Base-by-base conservation (phyloP, 192 early-diverging fungal species). In the Coemansia sp. region DNA sequence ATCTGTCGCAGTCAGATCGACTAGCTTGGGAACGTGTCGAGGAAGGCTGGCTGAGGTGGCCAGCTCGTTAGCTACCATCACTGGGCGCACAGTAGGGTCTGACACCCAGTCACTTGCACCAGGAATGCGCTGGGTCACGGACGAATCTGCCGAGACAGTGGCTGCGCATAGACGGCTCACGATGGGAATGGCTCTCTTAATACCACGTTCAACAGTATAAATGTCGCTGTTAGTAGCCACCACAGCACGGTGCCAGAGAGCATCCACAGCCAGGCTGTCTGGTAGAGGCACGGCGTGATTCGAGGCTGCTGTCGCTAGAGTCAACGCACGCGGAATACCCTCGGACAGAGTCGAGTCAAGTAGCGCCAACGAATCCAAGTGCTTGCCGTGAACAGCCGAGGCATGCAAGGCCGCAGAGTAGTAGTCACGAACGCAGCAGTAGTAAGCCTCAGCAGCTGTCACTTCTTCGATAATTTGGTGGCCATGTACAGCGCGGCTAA, bases 331-430 rank as follows among this genome's bases (percentile, higher is more conserved):
- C 35, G 79, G 70, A 17, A 70, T 53, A 2, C 42, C 31, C 31
- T 73, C 70, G 6, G 62, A n/a, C 39, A 69, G 67, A 16, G 63
- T 67, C 21, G 53, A 31, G 67, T 75, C 67, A 29, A 76, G 67
- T 29, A 81, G 79, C 9, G 79, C 79, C 36, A 81, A 74, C 11
- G 79, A 29, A 54, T 75, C 79, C 34, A 60, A 27, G 35, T 64
- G 61, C 42, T 42, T 54, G 6, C 34, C 44, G 61, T 75, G 64
- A 17, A 37, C 51, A 5, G 70, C 59, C 60, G 70, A 68, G 6
- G 70, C 74, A 42, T 81, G 79, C 21, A 73, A 57, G 14, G 57
- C 59, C 1, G 74, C 79, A 0, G 70, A 60, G 37, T 76, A 70
- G 64, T 73, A 81, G 79, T 45, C 67, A 41, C 79, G 79, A 7